These are phyloP conservation scores for Yamadazyma olivae DNA, from an alignment of 805 yeast genomes.

Conservation along the genomic window DNA sequence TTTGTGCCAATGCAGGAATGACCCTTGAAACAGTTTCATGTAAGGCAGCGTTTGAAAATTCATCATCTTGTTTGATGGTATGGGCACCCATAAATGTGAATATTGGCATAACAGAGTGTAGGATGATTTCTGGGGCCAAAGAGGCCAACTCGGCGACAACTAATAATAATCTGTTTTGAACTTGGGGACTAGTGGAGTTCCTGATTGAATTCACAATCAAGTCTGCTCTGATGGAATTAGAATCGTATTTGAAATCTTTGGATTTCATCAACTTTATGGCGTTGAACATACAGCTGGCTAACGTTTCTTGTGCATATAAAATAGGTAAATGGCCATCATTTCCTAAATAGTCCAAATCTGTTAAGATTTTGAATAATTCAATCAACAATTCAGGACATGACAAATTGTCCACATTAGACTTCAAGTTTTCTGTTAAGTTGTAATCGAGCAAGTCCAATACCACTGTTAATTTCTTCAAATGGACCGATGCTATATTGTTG, in stretches of 20 bases:
- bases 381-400: constrained; percentile 46
- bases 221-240: constrained; percentile 78
- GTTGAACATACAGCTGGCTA: constrained; percentile 81
- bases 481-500: constrained; percentile 70
- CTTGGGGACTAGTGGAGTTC: constrained; percentile 87
- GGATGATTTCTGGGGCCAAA: constrained; percentile 82
- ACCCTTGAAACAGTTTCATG: constrained; percentile 88
- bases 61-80: constrained; percentile 95
- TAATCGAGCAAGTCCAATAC: constrained; percentile 75
- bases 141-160: constrained; percentile 87
- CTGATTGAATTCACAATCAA: constrained; percentile 88
- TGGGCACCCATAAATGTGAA: constrained; percentile 99
- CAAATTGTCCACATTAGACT: constrained; percentile 13
- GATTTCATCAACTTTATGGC: constrained; percentile 56
- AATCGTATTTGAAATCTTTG: constrained; percentile 42
- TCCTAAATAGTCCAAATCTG: constrained; percentile 81
- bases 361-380: constrained; percentile 56
- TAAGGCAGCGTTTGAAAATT: constrained; percentile 86
- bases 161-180: constrained; percentile 81
- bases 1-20: constrained; percentile 72
- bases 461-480: constrained; percentile 73
- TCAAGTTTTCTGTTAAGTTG: constrained; percentile 33
- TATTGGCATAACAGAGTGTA: constrained; percentile 98
- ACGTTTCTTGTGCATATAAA: constrained; percentile 83
- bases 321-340: constrained; percentile 91